Base-by-base conservation (phyloP, 257 asterid species). In the Ophiorrhiza pumila region DNA sequence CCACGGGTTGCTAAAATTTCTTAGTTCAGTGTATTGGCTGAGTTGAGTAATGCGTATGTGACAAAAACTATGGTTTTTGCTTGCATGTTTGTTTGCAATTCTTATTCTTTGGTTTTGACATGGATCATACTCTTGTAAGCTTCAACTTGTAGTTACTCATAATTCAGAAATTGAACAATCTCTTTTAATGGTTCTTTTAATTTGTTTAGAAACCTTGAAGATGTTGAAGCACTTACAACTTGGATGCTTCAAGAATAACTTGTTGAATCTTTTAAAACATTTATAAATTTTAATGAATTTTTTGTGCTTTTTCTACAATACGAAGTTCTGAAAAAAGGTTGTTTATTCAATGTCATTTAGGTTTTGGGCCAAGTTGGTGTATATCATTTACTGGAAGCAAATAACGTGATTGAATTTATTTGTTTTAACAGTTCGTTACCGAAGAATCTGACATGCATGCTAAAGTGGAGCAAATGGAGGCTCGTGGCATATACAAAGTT, bases 381-480 rank as follows among this genome's bases (percentile, higher is more conserved):
- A 46, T 4, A 14, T 12, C 32, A 25, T 31, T 47, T n/a, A 29
- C 71, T 14, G 58, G 74, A 55, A 58, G 22, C 58, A 69, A 59
- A 78, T 37, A 45, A 25, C 20, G 27, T 22, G 15, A 45, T 27
- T 61, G 20, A 37, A 29, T 60, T 22, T 61, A 8, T 20, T n/a
- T 74, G 55, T 8, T 37, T 50, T 47, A 32, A 37, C 87, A 83
- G 92, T 84, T 85, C 63, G 71, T 74, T 76, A 25, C 79, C 14
- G 84, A 85, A 74, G 88, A 83, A 62, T 72, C 79, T 32, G 83
- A 67, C 77, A 62, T 83, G 83, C 83, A 62, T 69, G 78, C 80
- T 58, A 85, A 88, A 78, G 73, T 50, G 34, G 95, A 89, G 81
- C 80, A 57, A 79, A 75, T 78, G 18, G 87, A 82, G 74, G 76